phyloP scores from a whole-genome alignment of 1,139 yeast species.

The Blastobotrys illinoisensis region DNA sequence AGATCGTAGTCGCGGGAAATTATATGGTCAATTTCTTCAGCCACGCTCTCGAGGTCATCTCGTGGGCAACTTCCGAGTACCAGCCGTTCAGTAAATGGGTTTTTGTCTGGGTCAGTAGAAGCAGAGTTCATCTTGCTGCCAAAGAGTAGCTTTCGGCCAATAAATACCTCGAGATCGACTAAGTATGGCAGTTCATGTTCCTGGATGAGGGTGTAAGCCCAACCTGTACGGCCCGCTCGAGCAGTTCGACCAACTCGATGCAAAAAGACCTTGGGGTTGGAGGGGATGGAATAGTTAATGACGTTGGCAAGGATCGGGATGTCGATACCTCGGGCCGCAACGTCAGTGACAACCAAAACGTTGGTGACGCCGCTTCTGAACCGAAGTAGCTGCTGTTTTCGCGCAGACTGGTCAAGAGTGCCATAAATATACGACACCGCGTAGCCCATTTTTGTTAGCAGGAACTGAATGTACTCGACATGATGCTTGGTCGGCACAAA shows the following conservation, averaged over 20 bases:
- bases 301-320: slow-evolving; percentile 95
- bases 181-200: slow-evolving; percentile 87
- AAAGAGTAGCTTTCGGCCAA: slow-evolving; percentile 74
- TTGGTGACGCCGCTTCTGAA: slow-evolving; percentile 81
- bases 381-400: slow-evolving; percentile 80
- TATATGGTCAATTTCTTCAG: slow-evolving; percentile 65
- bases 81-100: slow-evolving; percentile 69
- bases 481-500: slow-evolving; percentile 98
- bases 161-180: slow-evolving; percentile 81
- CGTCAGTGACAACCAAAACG: slow-evolving; percentile 90
- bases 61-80: slow-evolving; percentile 84
- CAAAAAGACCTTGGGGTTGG: slow-evolving; percentile 85
- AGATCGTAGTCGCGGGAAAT: slow-evolving; percentile 67
- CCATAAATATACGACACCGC: slow-evolving; percentile 89
- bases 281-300: slow-evolving; percentile 82
- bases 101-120: slow-evolving; percentile 30
- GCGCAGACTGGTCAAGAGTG: slow-evolving; percentile 88
- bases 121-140: slow-evolving; percentile 32
- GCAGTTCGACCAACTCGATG: slow-evolving; percentile 99
- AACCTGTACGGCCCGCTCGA: slow-evolving; percentile 95
- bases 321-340: slow-evolving; percentile 99
- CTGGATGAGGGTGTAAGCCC: slow-evolving; percentile 90
- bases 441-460: slow-evolving; percentile 74
- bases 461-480: slow-evolving; percentile 76
- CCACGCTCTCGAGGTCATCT: slow-evolving; percentile 57